These are phyloP conservation scores for Botrytis paeoniae DNA, from an alignment of 2,329 filamentous ascomycete genomes.

Conservation along the genomic window DNA sequence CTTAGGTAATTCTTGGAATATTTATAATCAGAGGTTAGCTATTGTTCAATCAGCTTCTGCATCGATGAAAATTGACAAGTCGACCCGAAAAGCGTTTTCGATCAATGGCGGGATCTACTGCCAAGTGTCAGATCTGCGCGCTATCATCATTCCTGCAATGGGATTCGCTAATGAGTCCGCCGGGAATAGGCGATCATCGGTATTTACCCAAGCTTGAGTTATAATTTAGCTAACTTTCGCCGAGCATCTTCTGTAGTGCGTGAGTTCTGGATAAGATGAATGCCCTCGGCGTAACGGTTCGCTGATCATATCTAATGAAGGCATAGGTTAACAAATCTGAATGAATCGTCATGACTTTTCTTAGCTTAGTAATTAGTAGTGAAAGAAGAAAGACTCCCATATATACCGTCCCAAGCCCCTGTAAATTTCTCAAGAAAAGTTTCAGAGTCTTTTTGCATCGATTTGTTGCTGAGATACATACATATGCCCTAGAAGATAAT, in stretches of 20 bases:
- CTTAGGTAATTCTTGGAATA: not conserved
- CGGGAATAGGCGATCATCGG: not conserved
- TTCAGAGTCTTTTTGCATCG: rapidly evolving
- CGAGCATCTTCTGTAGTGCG: not conserved
- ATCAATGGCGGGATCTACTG: not conserved
- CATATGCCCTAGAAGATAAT: not conserved
- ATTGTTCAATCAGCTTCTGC: not conserved
- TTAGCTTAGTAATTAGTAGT: not conserved
- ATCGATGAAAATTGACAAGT: not conserved
- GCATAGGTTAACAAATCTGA: not conserved
- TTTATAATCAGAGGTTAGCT: not conserved
- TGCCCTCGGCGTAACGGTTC: not conserved
- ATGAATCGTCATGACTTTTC: not conserved
- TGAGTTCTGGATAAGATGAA: not conserved
- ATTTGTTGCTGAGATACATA: not conserved
- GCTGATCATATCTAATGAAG: not conserved
- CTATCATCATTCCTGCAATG: not conserved
- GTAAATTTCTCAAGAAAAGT: not conserved
- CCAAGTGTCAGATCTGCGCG: not conserved
- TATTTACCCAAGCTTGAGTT: not conserved
- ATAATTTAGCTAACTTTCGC: not conserved
- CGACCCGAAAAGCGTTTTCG: not conserved
- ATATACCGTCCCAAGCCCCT: not conserved
- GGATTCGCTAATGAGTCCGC: not conserved
- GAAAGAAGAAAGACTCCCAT: not conserved